Percentiles rank a stretch among this genome's conserved stretches.
Evolutionary conservation across 1,284 basidiomycete genomes (phyloP).

Genomic region (Cutaneotrichosporon sp.): DNA sequence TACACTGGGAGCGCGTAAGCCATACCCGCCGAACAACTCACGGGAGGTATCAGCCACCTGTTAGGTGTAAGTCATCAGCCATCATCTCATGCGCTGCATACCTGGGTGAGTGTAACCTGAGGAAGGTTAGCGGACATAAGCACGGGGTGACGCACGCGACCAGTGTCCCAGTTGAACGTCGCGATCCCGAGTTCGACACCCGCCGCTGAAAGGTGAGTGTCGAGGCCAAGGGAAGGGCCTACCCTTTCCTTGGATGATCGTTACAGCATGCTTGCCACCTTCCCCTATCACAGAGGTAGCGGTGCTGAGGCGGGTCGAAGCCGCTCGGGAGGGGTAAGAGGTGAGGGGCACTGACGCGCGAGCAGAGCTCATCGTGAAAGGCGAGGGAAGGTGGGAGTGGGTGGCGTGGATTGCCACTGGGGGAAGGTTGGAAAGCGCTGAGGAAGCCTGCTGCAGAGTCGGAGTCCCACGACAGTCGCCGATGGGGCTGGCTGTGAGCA

Average conservation of each 20-base stretch:
- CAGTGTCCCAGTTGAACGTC: slow-evolving; percentile 66
- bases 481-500: no score
- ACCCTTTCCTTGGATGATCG: slow-evolving; percentile 33
- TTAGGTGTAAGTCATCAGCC: background rate
- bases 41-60: slow-evolving; percentile 76
- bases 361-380: background rate
- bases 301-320: slow-evolving; percentile 9
- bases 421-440: no score
- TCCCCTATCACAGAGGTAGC: slow-evolving; percentile 9
- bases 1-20: slow-evolving; percentile 58
- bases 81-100: slow-evolving; percentile 2
- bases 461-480: no score
- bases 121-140: slow-evolving; percentile 1
- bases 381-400: background rate
- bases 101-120: slow-evolving; percentile 26
- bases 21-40: slow-evolving; percentile 7
- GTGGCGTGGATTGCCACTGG: background rate
- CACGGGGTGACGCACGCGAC: slow-evolving; percentile 59
- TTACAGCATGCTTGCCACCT: slow-evolving; percentile 30
- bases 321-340: background rate
- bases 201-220: background rate
- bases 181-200: background rate
- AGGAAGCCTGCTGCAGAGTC: no score
- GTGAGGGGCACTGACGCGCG: background rate
- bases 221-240: background rate